phyloP scores from a whole-genome alignment of 148 eudicot genomes.

The Dysphania ambrosioides region DNA sequence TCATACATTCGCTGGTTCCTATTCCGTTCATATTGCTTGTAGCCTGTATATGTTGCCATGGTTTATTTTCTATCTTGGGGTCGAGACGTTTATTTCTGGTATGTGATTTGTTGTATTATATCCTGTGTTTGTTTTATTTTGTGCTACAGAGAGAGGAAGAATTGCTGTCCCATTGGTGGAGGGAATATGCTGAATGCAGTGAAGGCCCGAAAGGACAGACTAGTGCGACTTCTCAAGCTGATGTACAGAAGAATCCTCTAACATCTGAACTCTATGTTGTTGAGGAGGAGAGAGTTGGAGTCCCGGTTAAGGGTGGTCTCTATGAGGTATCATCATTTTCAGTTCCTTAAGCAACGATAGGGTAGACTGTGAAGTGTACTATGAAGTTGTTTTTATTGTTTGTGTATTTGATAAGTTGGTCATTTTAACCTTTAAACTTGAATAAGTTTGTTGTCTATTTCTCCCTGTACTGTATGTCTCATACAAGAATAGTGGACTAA shows the following conservation, averaged over 20 bases:
- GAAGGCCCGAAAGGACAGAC: slow-evolving; percentile 71
- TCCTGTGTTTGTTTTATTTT: neutral
- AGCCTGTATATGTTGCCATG: neutral
- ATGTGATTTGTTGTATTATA: neutral
- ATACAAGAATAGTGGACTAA: neutral
- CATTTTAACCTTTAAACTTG: neutral
- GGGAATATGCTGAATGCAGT: slow-evolving; percentile 96
- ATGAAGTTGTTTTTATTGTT: neutral
- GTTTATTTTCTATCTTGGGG: neutral
- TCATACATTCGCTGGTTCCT: neutral
- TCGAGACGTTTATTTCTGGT: slow-evolving; percentile 1
- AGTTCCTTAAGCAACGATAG: neutral
- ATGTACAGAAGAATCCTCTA: slow-evolving; percentile 20
- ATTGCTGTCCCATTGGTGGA: slow-evolving; percentile 92
- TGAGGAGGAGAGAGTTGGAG: slow-evolving; percentile 98
- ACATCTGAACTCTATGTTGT: slow-evolving; percentile 33
- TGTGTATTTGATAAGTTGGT: too few relatives aligned
- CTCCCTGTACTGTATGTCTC: neutral
- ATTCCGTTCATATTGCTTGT: neutral
- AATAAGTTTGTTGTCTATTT: neutral
- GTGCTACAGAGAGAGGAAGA: slow-evolving; percentile 78
- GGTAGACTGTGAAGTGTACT: neutral
- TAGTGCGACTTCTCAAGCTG: slow-evolving; percentile 31
- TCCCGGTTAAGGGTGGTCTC: slow-evolving; percentile 97
- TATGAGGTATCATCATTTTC: slow-evolving; percentile 64